phyloP scores from a whole-genome alignment of 441 rosid genomes.

The Bocquillonia castaneifolia region DNA sequence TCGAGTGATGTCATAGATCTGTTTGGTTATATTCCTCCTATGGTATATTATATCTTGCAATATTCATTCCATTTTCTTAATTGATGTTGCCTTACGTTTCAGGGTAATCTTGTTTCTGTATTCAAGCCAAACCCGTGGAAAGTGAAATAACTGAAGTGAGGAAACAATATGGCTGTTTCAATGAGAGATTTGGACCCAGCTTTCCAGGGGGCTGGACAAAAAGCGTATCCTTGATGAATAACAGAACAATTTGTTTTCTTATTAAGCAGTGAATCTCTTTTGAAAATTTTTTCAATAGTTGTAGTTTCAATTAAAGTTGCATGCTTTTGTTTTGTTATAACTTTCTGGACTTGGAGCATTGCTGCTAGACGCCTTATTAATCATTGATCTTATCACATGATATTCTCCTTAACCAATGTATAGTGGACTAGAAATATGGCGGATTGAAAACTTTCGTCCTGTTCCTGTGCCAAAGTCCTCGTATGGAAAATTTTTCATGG shows the following conservation, averaged over 20 bases:
- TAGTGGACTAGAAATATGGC: slow-evolving; percentile 90
- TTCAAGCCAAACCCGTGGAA: slow-evolving; percentile 29
- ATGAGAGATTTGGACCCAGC: slow-evolving; percentile 93
- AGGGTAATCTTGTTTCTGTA: slow-evolving; percentile 35
- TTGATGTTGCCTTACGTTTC: slow-evolving; percentile 24
- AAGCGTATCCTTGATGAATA: slow-evolving; percentile 65
- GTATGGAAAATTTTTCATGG: slow-evolving; percentile 75
- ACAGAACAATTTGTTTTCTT: neutral
- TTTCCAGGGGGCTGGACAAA: slow-evolving; percentile 93
- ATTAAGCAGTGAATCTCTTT: neutral
- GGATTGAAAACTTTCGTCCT: slow-evolving; percentile 80
- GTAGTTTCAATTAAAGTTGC: neutral
- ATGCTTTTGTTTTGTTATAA: neutral
- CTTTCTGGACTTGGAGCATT: neutral
- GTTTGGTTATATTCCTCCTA: slow-evolving; percentile 10
- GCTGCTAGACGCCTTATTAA: neutral
- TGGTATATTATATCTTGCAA: neutral
- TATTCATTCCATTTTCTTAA: slow-evolving; percentile 3
- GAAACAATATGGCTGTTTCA: slow-evolving; percentile 69
- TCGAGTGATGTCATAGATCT: slow-evolving; percentile 12
- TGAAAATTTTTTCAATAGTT: neutral
- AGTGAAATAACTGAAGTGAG: slow-evolving; percentile 28
- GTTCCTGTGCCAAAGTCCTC: slow-evolving; percentile 58
- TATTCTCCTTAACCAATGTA: slow-evolving; percentile 45
- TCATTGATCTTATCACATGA: slow-evolving; percentile 14